Percentiles rank a stretch among this genome's conserved stretches.
Conservation (phyloP, 2,329 filamentous ascomycete species). For the Fusarium sororula region DNA sequence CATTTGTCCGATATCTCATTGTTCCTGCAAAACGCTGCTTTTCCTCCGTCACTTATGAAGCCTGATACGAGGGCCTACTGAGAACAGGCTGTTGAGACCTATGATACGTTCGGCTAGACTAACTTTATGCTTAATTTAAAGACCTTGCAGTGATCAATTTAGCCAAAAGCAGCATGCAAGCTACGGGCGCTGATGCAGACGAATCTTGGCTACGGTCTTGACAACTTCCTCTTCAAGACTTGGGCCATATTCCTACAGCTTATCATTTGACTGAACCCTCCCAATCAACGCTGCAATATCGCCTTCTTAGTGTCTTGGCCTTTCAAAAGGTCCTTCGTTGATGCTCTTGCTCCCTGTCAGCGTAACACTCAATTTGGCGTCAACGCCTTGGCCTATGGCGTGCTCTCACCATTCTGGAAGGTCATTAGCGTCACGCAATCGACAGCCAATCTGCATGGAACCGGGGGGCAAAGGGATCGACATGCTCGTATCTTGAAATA, state of each 20-base stretch:
- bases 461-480: not conserved
- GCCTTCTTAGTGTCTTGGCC: not conserved
- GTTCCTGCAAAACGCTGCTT: not conserved
- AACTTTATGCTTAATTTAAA: not conserved
- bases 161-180: not conserved
- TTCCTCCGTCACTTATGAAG: not conserved
- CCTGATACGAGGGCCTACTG: no score
- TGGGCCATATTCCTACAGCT: not conserved
- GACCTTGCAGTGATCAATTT: not conserved
- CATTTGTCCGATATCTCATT: not conserved
- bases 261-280: not conserved
- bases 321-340: not conserved
- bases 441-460: not conserved
- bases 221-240: not conserved
- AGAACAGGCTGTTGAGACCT: no score
- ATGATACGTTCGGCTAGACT: not conserved
- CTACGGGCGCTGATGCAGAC: not conserved
- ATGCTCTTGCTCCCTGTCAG: not conserved
- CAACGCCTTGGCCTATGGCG: conserved; percentile 22
- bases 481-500: not conserved
- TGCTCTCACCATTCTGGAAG: conserved; percentile 23
- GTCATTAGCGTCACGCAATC: conserved; percentile 20
- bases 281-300: not conserved
- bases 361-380: conserved; percentile 13
- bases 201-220: not conserved